Percentiles rank a stretch among this genome's conserved stretches.
Evolutionary conservation across 495 filamentous ascomycete genomes (phyloP).

Genomic region (Staphylotrichum tortipilum): DNA sequence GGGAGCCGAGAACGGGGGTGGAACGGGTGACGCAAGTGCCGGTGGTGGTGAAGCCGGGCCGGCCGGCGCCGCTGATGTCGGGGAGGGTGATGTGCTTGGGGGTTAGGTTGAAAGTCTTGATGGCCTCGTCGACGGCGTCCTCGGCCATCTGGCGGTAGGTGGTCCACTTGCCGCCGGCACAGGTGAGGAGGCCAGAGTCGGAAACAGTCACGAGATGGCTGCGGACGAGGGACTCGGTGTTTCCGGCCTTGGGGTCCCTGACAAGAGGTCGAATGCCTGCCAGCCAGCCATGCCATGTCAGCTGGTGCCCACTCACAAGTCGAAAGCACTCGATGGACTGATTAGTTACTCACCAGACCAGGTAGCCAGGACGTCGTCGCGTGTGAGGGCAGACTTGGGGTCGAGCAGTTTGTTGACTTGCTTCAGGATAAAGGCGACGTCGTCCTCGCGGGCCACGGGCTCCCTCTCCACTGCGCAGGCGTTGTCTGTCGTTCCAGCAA

Average conservation of each 20-base stretch:
- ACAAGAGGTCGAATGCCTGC: constrained; percentile 77
- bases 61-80: constrained; percentile 52
- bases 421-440: constrained; percentile 92
- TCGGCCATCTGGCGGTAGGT: constrained; percentile 99
- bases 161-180: constrained; percentile 96
- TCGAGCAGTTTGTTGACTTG: constrained; percentile 85
- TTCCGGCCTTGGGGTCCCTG: constrained; percentile 85
- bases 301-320: not conserved
- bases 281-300: too few relatives aligned
- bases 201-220: constrained; percentile 91
- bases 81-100: constrained; percentile 32
- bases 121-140: constrained; percentile 89
- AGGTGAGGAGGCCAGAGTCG: constrained; percentile 77
- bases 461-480: constrained; percentile 70
- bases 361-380: constrained; percentile 92
- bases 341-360: constrained; percentile 55
- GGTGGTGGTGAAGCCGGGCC: constrained; percentile 39
- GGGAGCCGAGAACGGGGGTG: constrained; percentile 82
- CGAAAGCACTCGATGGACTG: not conserved
- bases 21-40: constrained; percentile 86
- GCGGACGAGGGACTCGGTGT: constrained; percentile 89
- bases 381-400: constrained; percentile 85
- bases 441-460: constrained; percentile 80
- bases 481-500: constrained; percentile 92
- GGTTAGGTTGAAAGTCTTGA: constrained; percentile 66